phyloP scores from a whole-genome alignment of 345 rosid species.

The Populus simonii region DNA sequence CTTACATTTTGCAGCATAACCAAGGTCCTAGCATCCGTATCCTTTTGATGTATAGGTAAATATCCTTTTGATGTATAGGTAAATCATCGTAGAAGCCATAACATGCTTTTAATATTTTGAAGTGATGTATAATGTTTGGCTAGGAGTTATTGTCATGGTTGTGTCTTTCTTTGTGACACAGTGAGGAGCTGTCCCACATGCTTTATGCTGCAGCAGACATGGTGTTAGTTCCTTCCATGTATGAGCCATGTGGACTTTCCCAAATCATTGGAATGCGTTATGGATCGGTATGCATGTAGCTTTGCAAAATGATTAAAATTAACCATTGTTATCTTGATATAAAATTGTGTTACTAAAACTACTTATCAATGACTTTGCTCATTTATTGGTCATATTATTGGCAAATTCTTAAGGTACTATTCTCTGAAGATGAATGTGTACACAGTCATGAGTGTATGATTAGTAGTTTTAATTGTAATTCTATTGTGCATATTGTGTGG shows the following conservation, averaged over 20 bases:
- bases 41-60: slow-evolving; percentile 50
- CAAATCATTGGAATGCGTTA: slow-evolving; percentile 66
- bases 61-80: slow-evolving; percentile 54
- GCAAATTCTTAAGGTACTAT: not conserved
- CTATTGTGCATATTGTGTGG: not conserved
- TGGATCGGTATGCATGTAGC: slow-evolving; percentile 45
- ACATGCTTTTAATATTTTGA: no score
- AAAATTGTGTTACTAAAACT: not conserved
- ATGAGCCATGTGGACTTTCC: slow-evolving; percentile 64
- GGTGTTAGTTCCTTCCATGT: slow-evolving; percentile 59
- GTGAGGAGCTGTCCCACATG: slow-evolving; percentile 63
- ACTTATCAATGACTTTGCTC: not conserved
- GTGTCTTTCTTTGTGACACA: slow-evolving; percentile 9
- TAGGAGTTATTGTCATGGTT: not conserved
- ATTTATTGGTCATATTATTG: not conserved
- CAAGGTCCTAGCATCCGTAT: slow-evolving; percentile 43
- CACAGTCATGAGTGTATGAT: not conserved
- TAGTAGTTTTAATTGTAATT: not conserved
- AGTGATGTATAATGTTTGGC: not conserved
- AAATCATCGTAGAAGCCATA: slow-evolving; percentile 8
- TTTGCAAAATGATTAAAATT: not conserved
- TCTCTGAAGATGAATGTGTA: not conserved
- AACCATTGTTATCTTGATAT: not conserved
- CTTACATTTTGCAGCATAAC: slow-evolving; percentile 38
- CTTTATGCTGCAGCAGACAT: slow-evolving; percentile 64